Conservation (phyloP, 331 rosid species). For the Erythrophleum ivorense region DNA sequence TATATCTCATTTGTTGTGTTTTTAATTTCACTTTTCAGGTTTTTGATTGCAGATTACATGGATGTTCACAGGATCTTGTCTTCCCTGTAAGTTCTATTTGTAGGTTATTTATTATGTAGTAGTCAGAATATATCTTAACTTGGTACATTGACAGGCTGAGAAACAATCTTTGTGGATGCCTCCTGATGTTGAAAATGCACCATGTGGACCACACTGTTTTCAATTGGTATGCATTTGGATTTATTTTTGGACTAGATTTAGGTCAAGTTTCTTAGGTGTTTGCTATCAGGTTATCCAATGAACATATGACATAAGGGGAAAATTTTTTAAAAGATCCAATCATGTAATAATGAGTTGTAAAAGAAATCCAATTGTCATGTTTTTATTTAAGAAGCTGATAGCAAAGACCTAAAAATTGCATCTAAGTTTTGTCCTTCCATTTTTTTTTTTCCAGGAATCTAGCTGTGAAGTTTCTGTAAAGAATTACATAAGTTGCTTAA, state of each 20-base stretch:
- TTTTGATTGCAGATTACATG: conserved; percentile 96
- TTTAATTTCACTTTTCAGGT: conserved; percentile 61
- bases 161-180: conserved; percentile 78
- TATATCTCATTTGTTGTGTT: conserved; percentile 33
- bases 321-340: neutral
- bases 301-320: neutral
- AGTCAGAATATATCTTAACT: conserved; percentile 21
- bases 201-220: conserved; percentile 87
- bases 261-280: neutral
- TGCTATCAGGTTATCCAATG: neutral
- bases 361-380: neutral
- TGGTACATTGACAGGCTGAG: conserved; percentile 74
- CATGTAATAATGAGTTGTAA: neutral
- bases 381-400: neutral
- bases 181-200: conserved; percentile 64
- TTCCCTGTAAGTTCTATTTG: conserved; percentile 74
- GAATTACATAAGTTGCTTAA: conserved; percentile 41
- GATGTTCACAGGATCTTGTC: conserved; percentile 98
- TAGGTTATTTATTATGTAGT: conserved; percentile 31
- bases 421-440: neutral
- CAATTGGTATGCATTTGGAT: conserved; percentile 63
- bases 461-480: conserved; percentile 15
- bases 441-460: conserved; percentile 29
- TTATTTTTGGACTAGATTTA: neutral
- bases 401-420: neutral